A percentile compares a stretch with the other conserved stretches of the same genome.
Conservation (phyloP, 148 eudicot species). For the Fagopyrum esculentum region DNA sequence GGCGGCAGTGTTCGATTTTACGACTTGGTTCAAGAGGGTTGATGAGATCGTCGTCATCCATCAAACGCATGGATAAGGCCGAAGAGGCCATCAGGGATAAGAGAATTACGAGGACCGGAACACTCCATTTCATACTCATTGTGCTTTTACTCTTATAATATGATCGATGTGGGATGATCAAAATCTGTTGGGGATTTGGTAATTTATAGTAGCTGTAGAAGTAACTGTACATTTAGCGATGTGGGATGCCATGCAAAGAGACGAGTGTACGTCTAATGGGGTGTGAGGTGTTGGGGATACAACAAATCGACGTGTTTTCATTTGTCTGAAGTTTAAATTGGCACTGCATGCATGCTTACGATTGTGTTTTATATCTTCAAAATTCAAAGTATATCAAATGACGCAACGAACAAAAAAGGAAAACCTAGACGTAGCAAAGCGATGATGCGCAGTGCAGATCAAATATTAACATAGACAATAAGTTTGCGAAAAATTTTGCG, state of each 20-base stretch:
- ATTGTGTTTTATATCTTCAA: no score
- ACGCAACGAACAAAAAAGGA: background rate
- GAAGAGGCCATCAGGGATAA: slow-evolving; percentile 2
- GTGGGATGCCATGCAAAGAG: slow-evolving; percentile 1
- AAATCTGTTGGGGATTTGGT: background rate
- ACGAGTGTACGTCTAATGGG: slow-evolving; percentile 8
- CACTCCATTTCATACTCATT: slow-evolving; percentile 2
- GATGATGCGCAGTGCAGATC: background rate
- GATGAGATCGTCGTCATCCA: slow-evolving; percentile 5
- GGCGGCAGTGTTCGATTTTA: slow-evolving; percentile 1
- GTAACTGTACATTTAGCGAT: slow-evolving; percentile 6
- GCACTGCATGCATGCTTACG: background rate
- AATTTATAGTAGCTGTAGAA: background rate
- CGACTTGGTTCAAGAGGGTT: slow-evolving; percentile 4
- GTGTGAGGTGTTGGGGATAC: background rate
- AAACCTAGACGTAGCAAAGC: background rate
- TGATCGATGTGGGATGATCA: no score
- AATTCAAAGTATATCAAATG: background rate
- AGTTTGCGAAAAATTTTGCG: no score
- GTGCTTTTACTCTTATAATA: background rate
- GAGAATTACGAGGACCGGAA: slow-evolving; percentile 7
- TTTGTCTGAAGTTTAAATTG: background rate
- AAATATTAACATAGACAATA: no score
- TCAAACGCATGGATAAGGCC: slow-evolving; percentile 8
- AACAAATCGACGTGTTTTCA: slow-evolving; percentile 2